Percentiles rank a stretch among this genome's conserved stretches.
Conservation (phyloP, 2,329 filamentous ascomycete species). For the Apiospora rasikravindrae region DNA sequence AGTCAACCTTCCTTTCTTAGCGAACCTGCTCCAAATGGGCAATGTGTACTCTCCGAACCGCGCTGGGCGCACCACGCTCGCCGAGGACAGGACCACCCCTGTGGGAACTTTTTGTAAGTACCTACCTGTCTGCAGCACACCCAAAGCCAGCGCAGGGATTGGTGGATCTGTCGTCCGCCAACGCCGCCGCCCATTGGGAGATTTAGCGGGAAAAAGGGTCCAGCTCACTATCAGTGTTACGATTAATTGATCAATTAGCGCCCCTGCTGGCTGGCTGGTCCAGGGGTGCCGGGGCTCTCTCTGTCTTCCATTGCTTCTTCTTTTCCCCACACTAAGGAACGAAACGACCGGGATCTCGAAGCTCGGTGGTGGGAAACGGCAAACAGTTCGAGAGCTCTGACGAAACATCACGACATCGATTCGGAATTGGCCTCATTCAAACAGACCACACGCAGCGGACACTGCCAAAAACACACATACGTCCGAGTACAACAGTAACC, state of each 20-base stretch:
- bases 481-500: neutral
- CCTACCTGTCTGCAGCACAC: neutral
- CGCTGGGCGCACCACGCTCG: constrained; percentile 4
- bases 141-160: neutral
- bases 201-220: constrained; percentile 9
- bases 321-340: constrained; percentile 8
- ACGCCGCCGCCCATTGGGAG: neutral
- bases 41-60: constrained; percentile 16
- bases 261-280: neutral
- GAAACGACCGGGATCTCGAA: neutral
- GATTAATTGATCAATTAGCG: neutral
- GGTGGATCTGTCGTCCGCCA: neutral
- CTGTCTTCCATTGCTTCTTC: neutral
- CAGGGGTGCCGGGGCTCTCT: neutral
- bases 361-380: neutral
- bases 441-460: neutral
- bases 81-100: neutral
- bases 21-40: constrained; percentile 6
- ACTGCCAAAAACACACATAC: neutral
- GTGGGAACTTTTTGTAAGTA: neutral
- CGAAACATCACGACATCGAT: neutral
- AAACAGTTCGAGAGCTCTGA: neutral
- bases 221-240: neutral
- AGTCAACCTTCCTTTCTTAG: neutral
- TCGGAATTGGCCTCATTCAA: neutral